phyloP scores from a whole-genome alignment of 2,329 filamentous ascomycete species.

The Penicillium sp. region DNA sequence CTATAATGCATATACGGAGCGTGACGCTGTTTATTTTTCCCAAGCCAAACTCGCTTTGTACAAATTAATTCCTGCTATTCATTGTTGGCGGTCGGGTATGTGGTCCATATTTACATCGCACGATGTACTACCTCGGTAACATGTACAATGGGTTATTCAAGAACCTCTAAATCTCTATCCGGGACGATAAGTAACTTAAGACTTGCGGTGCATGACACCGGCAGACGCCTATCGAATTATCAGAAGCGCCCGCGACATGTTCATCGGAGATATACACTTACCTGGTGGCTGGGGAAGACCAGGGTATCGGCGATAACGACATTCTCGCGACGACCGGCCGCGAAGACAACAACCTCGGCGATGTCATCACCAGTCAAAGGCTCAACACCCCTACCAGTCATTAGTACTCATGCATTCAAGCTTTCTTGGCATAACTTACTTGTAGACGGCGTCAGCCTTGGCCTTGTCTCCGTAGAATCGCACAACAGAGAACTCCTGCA shows the following conservation, averaged over 20 bases:
- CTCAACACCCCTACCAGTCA: slow-evolving; percentile 62
- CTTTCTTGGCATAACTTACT: slow-evolving; percentile 49
- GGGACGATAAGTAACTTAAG: slow-evolving; percentile 1
- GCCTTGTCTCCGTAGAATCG: slow-evolving; percentile 82
- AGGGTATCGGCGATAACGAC: slow-evolving; percentile 85
- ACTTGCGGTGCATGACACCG: slow-evolving; percentile 27
- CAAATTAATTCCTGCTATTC: background rate
- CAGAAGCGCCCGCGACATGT: background rate
- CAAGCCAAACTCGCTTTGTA: background rate
- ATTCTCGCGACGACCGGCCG: slow-evolving; percentile 78
- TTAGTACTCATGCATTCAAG: background rate
- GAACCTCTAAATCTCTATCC: background rate
- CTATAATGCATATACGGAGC: background rate
- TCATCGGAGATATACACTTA: slow-evolving; percentile 40
- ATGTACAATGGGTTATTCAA: background rate
- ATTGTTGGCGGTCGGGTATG: background rate
- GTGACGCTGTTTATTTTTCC: background rate
- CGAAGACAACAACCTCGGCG: slow-evolving; percentile 84
- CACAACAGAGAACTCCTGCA: slow-evolving; percentile 78
- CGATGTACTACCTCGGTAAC: background rate
- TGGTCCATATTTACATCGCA: background rate
- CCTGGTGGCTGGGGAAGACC: slow-evolving; percentile 86
- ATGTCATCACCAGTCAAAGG: slow-evolving; percentile 87
- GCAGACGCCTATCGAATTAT: slow-evolving; percentile 19
- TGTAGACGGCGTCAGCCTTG: slow-evolving; percentile 87